Conservation (phyloP, 2,329 filamentous ascomycete genomes). For the Fusarium heterosporum region DNA sequence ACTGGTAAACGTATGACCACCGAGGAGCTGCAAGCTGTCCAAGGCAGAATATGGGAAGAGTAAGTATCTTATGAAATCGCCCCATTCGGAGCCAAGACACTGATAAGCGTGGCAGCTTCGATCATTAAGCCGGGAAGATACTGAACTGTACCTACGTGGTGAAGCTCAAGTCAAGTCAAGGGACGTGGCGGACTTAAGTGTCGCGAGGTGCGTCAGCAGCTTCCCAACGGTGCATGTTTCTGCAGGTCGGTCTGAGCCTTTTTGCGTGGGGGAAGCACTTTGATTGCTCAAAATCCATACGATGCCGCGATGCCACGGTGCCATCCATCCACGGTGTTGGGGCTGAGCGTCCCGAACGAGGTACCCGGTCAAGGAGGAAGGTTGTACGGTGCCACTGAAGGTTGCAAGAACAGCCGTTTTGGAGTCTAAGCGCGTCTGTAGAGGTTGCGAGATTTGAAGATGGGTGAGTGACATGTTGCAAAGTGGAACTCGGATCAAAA, state of each 20-base stretch:
- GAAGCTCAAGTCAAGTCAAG: conserved; percentile 6
- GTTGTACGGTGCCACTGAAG: conserved; percentile 27
- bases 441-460: conserved; percentile 42
- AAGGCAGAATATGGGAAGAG: conserved; percentile 93
- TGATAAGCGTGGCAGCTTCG: conserved; percentile 53
- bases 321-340: conserved; percentile 40
- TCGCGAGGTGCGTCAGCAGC: conserved; percentile 44
- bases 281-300: conserved; percentile 44
- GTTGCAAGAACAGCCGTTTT: conserved; percentile 25
- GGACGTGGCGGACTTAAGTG: conserved; percentile 17
- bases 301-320: conserved; percentile 41
- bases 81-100: conserved; percentile 23
- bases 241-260: conserved; percentile 45
- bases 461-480: conserved; percentile 27
- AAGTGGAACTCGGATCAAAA: conserved; percentile 40
- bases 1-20: conserved; percentile 89
- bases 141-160: background rate
- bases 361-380: conserved; percentile 39
- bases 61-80: conserved; percentile 50
- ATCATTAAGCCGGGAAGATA: conserved; percentile 51
- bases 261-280: conserved; percentile 38
- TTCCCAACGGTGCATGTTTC: conserved; percentile 28
- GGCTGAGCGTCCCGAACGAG: conserved; percentile 39
- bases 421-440: conserved; percentile 28
- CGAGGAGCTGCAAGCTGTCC: conserved; percentile 85